These are phyloP conservation scores for Leccinum broughii DNA, from an alignment of 768 basidiomycete genomes.

Conservation along the genomic window DNA sequence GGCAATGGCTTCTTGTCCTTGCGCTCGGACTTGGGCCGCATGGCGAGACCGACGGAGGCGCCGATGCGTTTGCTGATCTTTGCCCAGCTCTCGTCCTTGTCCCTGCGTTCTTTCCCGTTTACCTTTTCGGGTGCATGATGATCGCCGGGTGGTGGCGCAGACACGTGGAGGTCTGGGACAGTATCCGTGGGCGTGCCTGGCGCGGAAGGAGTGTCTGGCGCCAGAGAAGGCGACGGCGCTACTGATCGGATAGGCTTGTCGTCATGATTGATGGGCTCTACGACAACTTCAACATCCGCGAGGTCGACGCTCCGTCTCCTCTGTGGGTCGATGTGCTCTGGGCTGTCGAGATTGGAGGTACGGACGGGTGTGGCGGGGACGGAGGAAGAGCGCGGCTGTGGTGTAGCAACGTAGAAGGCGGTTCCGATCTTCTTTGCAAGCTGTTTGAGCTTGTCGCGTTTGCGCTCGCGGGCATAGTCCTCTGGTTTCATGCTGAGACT, in stretches of 20 bases:
- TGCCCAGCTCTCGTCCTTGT: conserved; percentile 55
- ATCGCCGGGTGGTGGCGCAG: conserved; percentile 23
- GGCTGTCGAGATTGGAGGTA: conserved; percentile 34
- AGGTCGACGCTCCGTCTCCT: conserved; percentile 36
- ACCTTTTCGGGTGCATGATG: conserved; percentile 37
- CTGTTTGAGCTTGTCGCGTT: conserved; percentile 74
- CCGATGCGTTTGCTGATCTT: conserved; percentile 66
- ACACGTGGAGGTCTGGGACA: conserved; percentile 4
- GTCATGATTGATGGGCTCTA: conserved; percentile 6
- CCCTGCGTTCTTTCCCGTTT: conserved; percentile 38
- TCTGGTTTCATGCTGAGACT: conserved; percentile 86
- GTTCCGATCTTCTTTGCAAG: conserved; percentile 61
- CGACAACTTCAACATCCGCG: conserved; percentile 36
- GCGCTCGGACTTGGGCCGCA: conserved; percentile 36
- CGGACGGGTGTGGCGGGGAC: conserved; percentile 48
- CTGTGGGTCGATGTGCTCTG: conserved; percentile 24
- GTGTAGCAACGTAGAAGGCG: conserved; percentile 26
- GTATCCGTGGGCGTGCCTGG: conserved; percentile 18
- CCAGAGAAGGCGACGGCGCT: conserved; percentile 1
- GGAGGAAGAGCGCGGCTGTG: conserved; percentile 54
- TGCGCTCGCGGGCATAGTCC: conserved; percentile 70
- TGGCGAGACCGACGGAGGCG: conserved; percentile 50
- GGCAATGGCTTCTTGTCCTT: conserved; percentile 34
- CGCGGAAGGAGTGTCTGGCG: conserved; percentile 12
- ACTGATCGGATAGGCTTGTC: conserved; percentile 3